These are phyloP conservation scores for Gossypium schwendimanii DNA, from an alignment of 441 rosid species.

Conservation along the genomic window DNA sequence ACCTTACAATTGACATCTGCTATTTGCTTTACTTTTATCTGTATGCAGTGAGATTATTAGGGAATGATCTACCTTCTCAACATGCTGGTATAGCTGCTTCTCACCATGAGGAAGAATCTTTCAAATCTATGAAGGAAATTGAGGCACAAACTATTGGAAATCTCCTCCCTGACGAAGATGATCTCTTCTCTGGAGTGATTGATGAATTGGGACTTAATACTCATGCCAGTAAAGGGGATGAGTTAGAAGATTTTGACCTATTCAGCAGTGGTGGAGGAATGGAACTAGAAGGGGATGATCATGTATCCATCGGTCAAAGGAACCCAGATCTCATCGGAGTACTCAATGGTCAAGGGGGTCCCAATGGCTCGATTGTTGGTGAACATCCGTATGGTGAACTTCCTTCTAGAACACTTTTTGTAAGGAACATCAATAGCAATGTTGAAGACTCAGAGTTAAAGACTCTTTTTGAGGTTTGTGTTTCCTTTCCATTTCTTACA, in stretches of 20 bases:
- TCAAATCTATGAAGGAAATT: constrained; percentile 50
- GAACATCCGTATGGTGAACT: constrained; percentile 43
- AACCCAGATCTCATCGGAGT: constrained; percentile 19
- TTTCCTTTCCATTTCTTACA: background rate
- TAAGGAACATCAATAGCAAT: constrained; percentile 45
- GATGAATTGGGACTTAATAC: constrained; percentile 39
- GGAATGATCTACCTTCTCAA: constrained; percentile 28
- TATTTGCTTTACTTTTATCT: constrained; percentile 11
- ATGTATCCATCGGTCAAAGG: constrained; percentile 18
- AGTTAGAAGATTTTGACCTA: constrained; percentile 53
- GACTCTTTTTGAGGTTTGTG: constrained; percentile 49
- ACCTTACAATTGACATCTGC: background rate
- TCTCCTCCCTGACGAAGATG: constrained; percentile 74
- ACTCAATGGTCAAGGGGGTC: constrained; percentile 33
- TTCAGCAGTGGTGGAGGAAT: constrained; percentile 64
- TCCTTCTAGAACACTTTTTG: constrained; percentile 54
- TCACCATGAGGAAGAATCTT: constrained; percentile 36
- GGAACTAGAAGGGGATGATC: constrained; percentile 60
- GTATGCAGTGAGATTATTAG: constrained; percentile 43
- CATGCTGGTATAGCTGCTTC: constrained; percentile 26
- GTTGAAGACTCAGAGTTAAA: constrained; percentile 49
- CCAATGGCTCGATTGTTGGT: constrained; percentile 30
- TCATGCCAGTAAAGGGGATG: constrained; percentile 38
- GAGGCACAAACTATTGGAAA: constrained; percentile 64
- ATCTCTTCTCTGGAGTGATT: constrained; percentile 57